These are phyloP conservation scores for Globisporangium iwayamae DNA, from an alignment of 352 stramenopile species.

Conservation along the genomic window DNA sequence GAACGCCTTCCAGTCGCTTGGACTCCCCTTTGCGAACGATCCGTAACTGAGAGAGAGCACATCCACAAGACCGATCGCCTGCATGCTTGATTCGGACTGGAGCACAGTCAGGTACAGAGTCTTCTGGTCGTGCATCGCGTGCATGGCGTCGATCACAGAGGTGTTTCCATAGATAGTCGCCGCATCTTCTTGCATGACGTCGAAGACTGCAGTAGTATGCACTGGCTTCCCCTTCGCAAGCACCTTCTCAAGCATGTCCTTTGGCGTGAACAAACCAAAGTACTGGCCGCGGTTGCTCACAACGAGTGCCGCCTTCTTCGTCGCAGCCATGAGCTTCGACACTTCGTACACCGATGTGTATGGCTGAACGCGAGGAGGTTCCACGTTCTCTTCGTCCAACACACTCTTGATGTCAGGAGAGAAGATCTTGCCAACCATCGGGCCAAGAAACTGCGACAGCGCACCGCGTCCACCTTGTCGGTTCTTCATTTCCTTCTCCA, in stretches of 20 bases:
- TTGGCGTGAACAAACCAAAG: constrained; percentile 96
- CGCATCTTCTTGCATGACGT: constrained; percentile 87
- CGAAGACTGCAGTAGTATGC: constrained; percentile 89
- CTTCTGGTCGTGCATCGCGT: constrained; percentile 87
- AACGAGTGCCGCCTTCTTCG: constrained; percentile 93
- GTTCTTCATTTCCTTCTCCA: constrained; percentile 75
- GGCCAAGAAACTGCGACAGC: constrained; percentile 69
- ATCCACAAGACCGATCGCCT: constrained; percentile 79
- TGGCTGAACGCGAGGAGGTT: constrained; percentile 75
- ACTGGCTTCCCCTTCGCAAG: constrained; percentile 91
- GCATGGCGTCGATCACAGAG: constrained; percentile 85
- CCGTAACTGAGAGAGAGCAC: constrained; percentile 87
- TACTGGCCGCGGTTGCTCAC: constrained; percentile 92
- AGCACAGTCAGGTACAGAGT: constrained; percentile 81
- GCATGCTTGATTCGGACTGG: constrained; percentile 58
- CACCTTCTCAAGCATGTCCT: constrained; percentile 96
- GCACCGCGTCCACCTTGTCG: constrained; percentile 29
- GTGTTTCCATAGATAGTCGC: constrained; percentile 64
- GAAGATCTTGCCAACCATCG: constrained; percentile 88
- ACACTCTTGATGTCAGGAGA: constrained; percentile 84
- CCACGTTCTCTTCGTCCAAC: constrained; percentile 73
- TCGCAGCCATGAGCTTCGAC: constrained; percentile 92
- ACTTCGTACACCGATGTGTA: constrained; percentile 92
- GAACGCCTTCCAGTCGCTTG: constrained; percentile 87
- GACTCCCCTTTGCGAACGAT: constrained; percentile 85